phyloP scores from a whole-genome alignment of 805 yeast species.

The Pachysolen tannophilus region DNA sequence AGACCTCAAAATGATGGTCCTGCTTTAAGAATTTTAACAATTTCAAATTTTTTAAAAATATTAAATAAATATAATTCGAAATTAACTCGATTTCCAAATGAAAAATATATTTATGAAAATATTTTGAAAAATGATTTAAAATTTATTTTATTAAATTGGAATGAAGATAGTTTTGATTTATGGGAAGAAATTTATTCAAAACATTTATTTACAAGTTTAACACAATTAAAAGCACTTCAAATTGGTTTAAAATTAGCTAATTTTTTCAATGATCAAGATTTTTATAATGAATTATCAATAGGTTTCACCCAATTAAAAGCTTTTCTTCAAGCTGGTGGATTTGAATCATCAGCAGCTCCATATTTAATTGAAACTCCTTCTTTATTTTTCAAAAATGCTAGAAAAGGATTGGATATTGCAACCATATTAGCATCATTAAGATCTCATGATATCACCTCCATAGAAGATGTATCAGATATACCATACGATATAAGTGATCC shows the following conservation, averaged over 20 bases:
- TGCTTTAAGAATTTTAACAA: constrained; percentile 63
- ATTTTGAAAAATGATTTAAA: constrained; percentile 59
- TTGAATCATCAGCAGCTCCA: constrained; percentile 30
- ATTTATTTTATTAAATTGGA: constrained; percentile 59
- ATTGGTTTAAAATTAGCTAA: constrained; percentile 40
- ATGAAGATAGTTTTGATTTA: constrained; percentile 63
- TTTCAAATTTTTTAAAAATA: constrained; percentile 43
- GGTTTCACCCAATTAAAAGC: constrained; percentile 27
- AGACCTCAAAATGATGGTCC: constrained; percentile 97
- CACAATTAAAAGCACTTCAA: constrained; percentile 63
- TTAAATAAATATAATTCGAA: constrained; percentile 24
- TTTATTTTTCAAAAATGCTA: constrained; percentile 25
- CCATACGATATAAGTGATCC: constrained; percentile 60
- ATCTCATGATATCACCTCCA: constrained; percentile 32
- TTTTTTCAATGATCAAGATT: constrained; percentile 20
- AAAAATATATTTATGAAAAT: constrained; percentile 14
- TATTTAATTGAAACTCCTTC: constrained; percentile 67
- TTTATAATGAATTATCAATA: constrained; percentile 20
- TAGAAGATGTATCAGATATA: constrained; percentile 28
- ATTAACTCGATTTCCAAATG: constrained; percentile 17
- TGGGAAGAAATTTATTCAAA: constrained; percentile 83
- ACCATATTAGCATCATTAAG: constrained; percentile 43
- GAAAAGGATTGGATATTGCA: constrained; percentile 79
- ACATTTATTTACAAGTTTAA: constrained; percentile 75
- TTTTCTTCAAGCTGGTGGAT: constrained; percentile 34